These are phyloP conservation scores for Schizophyllum commune DNA, from an alignment of 1,284 basidiomycete species.

Conservation along the genomic window DNA sequence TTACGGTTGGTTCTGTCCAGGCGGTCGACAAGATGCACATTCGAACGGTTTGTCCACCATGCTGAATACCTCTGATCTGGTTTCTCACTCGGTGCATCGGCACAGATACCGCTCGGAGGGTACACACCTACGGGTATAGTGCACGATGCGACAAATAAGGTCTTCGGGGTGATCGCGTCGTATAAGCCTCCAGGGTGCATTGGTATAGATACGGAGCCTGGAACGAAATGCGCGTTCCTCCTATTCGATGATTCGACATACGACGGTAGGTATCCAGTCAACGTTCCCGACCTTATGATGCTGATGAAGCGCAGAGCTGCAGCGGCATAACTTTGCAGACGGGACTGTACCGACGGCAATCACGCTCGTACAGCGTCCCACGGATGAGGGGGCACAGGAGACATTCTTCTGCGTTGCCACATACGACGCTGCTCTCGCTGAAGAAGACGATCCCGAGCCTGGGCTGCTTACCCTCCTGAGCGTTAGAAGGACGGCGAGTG, in stretches of 20 bases:
- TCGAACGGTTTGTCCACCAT: conserved; percentile 45
- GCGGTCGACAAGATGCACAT: conserved; percentile 79
- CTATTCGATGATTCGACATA: conserved; percentile 63
- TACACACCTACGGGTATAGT: conserved; percentile 61
- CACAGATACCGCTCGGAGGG: conserved; percentile 58
- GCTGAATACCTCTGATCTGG: background rate
- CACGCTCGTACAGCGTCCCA: background rate
- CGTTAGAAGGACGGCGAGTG: background rate
- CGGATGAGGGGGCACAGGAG: background rate
- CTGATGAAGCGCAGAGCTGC: conserved; percentile 11
- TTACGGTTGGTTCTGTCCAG: conserved; percentile 60
- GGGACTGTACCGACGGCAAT: background rate
- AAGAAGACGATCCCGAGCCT: conserved; percentile 27
- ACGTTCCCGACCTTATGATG: background rate
- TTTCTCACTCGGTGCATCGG: background rate
- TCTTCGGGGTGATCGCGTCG: conserved; percentile 59
- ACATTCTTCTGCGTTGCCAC: conserved; percentile 51
- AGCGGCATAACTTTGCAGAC: conserved; percentile 18
- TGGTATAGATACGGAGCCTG: conserved; percentile 36
- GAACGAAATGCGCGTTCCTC: conserved; percentile 51
- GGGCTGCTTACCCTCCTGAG: conserved; percentile 46
- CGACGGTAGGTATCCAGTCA: conserved; percentile 32
- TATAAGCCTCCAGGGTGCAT: conserved; percentile 44
- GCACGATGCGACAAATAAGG: conserved; percentile 43
- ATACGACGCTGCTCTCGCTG: conserved; percentile 33